phyloP scores from a whole-genome alignment of 805 yeast species.

The Pichia membranifaciens region DNA sequence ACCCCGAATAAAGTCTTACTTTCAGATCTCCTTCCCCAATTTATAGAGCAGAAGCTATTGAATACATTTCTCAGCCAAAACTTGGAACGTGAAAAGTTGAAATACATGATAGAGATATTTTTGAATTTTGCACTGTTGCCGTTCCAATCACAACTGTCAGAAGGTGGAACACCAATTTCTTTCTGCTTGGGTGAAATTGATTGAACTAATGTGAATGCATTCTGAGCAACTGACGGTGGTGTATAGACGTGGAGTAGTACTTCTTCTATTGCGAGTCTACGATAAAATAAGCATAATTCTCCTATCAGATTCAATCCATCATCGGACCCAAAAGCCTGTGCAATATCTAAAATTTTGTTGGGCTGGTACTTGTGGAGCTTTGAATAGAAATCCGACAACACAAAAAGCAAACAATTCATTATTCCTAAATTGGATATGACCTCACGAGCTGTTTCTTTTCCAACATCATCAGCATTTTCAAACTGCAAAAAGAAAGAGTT shows the following conservation, averaged over 20 bases:
- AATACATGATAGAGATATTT: constrained; percentile 53
- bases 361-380: constrained; percentile 48
- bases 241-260: constrained; percentile 41
- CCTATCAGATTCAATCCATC: constrained; percentile 37
- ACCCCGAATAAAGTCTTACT: constrained; percentile 17
- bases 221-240: constrained; percentile 42
- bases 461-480: constrained; percentile 22
- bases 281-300: constrained; percentile 41
- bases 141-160: constrained; percentile 31
- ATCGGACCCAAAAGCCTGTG: constrained; percentile 36
- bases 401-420: constrained; percentile 41
- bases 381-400: constrained; percentile 48
- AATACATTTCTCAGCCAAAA: constrained; percentile 32
- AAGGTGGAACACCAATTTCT: constrained; percentile 38
- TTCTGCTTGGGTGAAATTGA: constrained; percentile 39
- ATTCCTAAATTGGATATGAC: constrained; percentile 33
- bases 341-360: constrained; percentile 36
- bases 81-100: constrained; percentile 44
- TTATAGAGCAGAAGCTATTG: constrained; percentile 26
- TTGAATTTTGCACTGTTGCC: constrained; percentile 55
- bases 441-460: constrained; percentile 27
- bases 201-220: constrained; percentile 30
- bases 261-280: constrained; percentile 54
- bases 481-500: constrained; percentile 35
- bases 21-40: constrained; percentile 41